Conservation (phyloP, 2,329 filamentous ascomycete species). For the Pochonia chlamydosporia region DNA sequence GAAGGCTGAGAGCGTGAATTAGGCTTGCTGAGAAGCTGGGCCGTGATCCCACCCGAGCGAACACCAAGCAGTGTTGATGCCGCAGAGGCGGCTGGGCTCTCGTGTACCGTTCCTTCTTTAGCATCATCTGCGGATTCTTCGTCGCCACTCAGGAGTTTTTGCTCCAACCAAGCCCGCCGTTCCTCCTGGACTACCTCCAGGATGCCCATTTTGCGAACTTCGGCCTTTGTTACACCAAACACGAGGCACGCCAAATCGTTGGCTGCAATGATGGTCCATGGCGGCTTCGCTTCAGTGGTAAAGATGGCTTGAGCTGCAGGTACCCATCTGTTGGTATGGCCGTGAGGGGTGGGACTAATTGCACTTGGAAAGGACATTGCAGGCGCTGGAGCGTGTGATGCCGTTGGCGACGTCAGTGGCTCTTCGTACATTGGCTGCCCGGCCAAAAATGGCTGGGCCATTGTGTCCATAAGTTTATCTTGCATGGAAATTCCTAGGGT, state of each 20-base stretch:
- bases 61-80: slow-evolving; percentile 60
- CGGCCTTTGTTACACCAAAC: slow-evolving; percentile 97
- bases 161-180: slow-evolving; percentile 80
- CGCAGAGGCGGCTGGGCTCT: slow-evolving; percentile 32
- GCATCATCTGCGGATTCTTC: slow-evolving; percentile 26
- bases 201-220: slow-evolving; percentile 91
- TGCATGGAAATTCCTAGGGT: slow-evolving; percentile 68
- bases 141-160: slow-evolving; percentile 61
- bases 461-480: slow-evolving; percentile 75
- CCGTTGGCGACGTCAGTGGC: slow-evolving; percentile 36
- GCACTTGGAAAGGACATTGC: slow-evolving; percentile 38
- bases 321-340: slow-evolving; percentile 83
- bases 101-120: slow-evolving; percentile 26
- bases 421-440: slow-evolving; percentile 30
- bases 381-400: slow-evolving; percentile 32
- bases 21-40: slow-evolving; percentile 80
- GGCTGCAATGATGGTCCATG: slow-evolving; percentile 93
- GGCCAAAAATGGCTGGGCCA: slow-evolving; percentile 73
- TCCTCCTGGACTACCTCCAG: slow-evolving; percentile 91
- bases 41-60: slow-evolving; percentile 66
- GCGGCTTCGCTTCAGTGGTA: slow-evolving; percentile 82
- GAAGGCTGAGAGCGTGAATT: slow-evolving; percentile 50
- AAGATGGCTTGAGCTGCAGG: slow-evolving; percentile 95
- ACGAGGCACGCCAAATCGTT: slow-evolving; percentile 95
- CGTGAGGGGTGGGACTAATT: slow-evolving; percentile 63